Base-by-base conservation (phyloP, 208 protist genomes). In the Leishmania amazonensis region DNA sequence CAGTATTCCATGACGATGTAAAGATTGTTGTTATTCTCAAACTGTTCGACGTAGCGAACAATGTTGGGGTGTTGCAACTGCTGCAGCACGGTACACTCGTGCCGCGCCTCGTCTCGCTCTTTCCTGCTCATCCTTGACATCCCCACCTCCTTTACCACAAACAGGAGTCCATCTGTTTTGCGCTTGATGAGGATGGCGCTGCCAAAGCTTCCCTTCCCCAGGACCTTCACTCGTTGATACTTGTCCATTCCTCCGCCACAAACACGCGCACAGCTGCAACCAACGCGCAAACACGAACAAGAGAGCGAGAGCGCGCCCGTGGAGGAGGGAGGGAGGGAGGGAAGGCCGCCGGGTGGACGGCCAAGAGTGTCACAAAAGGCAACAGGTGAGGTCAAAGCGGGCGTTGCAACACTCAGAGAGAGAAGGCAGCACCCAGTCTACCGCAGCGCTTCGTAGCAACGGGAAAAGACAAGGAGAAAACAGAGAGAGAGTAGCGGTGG, bases 1-100 rank as follows among this genome's bases (percentile, higher is more conserved):
- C 93, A 96, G 88, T 98, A 98, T 87, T 98, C 94, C 96, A 98
- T 98, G 49, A 98, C 95, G 82, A 98, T 98, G 78, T 97, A 98
- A 3, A 98, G 81, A 80, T 94, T 93, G 70, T 94, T 93, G 3
- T 88, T 83, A 71, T 97, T 96, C 77, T 98, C 96, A 79, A 97
- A 98, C 75, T 98, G 95, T 81, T 98, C 96, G 3, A 98, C 88
- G 83, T 98, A 98, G 71, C 91, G 93, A 17, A 98, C 94, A 85
- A 98, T 97, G 85, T 98, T 98, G 28, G 96, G 96, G 77, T 98
- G 96, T 28, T 95, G 87, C 2, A 98, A 80, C 78, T 95, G 84
- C 81, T 97, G 94, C 28, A 98, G 86, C 38, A 98, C 85, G 8
- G 86, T 82, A 75, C 93, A 97, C 86, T 98, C 94, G 60, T 96